Percentiles rank a stretch among this genome's conserved stretches.
Evolutionary conservation across 805 yeast genomes (phyloP).

Genomic region (Saccharomycopsis javanensis): DNA sequence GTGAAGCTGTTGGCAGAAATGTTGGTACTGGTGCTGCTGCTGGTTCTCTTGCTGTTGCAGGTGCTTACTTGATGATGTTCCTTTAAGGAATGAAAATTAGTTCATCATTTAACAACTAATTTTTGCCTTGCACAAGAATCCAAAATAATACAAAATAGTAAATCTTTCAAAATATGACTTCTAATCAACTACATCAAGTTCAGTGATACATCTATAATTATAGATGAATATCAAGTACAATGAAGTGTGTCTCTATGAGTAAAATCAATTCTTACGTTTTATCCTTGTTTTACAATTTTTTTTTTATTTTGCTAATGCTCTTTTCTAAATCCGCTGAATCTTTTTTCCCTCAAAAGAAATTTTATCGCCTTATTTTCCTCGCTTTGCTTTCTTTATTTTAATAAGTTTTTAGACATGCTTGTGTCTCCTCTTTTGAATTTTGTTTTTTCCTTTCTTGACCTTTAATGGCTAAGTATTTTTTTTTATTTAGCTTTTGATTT

Average conservation of each 20-base stretch:
- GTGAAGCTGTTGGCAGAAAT: background rate
- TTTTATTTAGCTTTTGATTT: background rate
- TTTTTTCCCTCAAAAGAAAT: background rate
- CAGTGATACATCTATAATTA: background rate
- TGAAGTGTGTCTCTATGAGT: background rate
- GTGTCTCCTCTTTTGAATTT: background rate
- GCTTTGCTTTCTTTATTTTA: background rate
- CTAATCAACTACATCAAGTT: background rate
- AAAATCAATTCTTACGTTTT: background rate
- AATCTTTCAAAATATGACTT: background rate
- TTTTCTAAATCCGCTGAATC: background rate
- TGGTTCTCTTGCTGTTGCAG: conserved; percentile 1
- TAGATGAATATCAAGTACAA: background rate
- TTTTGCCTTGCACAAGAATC: background rate
- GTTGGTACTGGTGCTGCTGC: conserved; percentile 1
- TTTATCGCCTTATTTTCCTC: background rate
- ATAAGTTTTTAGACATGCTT: background rate
- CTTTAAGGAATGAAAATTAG: background rate
- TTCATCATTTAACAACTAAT: background rate
- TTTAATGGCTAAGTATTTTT: background rate
- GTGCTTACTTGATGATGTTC: conserved; percentile 1
- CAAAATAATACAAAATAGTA: background rate
- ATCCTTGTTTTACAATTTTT: background rate
- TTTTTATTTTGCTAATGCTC: background rate
- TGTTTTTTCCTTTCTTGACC: background rate